Percentiles rank a stretch among this genome's conserved stretches.
These are phyloP conservation scores for Fibroporia radiculosa DNA, from an alignment of 768 basidiomycete species.

Conservation along the genomic window DNA sequence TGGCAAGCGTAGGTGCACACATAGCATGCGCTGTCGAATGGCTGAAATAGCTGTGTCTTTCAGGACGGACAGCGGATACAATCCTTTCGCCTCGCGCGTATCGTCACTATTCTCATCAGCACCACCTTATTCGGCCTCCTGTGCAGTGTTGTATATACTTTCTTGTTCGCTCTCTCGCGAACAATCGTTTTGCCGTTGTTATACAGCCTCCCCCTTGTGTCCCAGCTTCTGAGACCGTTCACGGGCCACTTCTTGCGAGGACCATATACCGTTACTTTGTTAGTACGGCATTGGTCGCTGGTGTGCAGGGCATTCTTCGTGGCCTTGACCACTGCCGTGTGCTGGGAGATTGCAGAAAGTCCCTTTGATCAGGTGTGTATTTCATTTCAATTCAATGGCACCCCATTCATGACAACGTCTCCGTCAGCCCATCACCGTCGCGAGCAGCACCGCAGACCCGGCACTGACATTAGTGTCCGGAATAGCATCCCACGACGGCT, in stretches of 20 bases:
- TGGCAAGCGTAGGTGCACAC: too few relatives aligned
- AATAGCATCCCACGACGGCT: slow-evolving; percentile 41
- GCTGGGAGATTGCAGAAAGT: slow-evolving; percentile 58
- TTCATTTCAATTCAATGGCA: too few relatives aligned
- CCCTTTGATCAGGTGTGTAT: slow-evolving; percentile 56
- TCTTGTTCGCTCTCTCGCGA: slow-evolving; percentile 43
- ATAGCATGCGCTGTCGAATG: too few relatives aligned
- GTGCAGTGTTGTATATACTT: slow-evolving; percentile 29
- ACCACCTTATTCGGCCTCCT: slow-evolving; percentile 34
- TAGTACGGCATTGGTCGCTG: slow-evolving; percentile 36
- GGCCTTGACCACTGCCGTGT: slow-evolving; percentile 40
- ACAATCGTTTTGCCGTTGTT: slow-evolving; percentile 42
- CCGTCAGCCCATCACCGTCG: slow-evolving; percentile 39
- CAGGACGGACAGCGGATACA: neutral
- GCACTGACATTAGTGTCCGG: slow-evolving; percentile 57
- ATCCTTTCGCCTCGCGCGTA: slow-evolving; percentile 11
- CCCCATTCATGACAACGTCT: neutral
- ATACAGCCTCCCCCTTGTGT: slow-evolving; percentile 47
- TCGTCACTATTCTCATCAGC: slow-evolving; percentile 25
- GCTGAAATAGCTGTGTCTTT: too few relatives aligned
- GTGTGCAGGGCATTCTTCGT: slow-evolving; percentile 43
- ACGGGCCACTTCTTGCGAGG: slow-evolving; percentile 55
- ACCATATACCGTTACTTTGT: slow-evolving; percentile 45
- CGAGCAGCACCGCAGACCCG: slow-evolving; percentile 40
- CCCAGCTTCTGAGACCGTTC: slow-evolving; percentile 47